Base-by-base conservation (phyloP, 495 filamentous ascomycete species). In the Penicillium soppii region DNA sequence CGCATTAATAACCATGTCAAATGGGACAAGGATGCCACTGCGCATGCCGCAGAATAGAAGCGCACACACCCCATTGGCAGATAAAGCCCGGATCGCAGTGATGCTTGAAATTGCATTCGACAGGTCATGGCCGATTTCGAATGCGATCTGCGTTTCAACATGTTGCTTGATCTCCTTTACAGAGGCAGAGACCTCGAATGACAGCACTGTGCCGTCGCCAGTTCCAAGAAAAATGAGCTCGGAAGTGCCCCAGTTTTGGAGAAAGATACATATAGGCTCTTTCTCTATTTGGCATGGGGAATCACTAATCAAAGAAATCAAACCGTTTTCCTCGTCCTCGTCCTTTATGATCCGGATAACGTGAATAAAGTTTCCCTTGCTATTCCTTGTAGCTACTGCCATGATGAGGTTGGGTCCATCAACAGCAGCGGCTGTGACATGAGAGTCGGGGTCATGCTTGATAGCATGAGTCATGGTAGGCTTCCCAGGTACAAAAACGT, bases 41-140 rank as follows among this genome's bases (percentile, higher is more conserved):
- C 74, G 69, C 25, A 77, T 58, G 16, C 74, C 74, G 37, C 74
- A 77, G 7, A 75, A 64, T 8, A 77, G 33, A 47, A 61, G 53
- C n/a, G 57, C 48, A 7, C 38, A 53, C 9, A 57, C 17, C 36
- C 6, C 43, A 36, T 4, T 53, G 37, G 12, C 29, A 35, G 13
- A 41, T 17, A 9, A 33, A 42, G 4, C 39, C 7, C 54, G 58
- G 22, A 74, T 50, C 7, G 59, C 40, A 19, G 63, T 58, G 49
- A 77, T 51, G 12, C 69, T 72, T 37, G 75, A 71, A 37, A 77
- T 63, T 4, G 71, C 69, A n/a, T 53, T 66, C 10, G 65, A 74
- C 19, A 69, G 60, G 32, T 71, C 66, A 12, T 67, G 53, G 10
- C 37, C 45, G 12, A 59, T 7, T 7, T 49, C 39, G 7, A 68